phyloP scores from a whole-genome alignment of 1,284 basidiomycete species.

The Polyporus tsugae region DNA sequence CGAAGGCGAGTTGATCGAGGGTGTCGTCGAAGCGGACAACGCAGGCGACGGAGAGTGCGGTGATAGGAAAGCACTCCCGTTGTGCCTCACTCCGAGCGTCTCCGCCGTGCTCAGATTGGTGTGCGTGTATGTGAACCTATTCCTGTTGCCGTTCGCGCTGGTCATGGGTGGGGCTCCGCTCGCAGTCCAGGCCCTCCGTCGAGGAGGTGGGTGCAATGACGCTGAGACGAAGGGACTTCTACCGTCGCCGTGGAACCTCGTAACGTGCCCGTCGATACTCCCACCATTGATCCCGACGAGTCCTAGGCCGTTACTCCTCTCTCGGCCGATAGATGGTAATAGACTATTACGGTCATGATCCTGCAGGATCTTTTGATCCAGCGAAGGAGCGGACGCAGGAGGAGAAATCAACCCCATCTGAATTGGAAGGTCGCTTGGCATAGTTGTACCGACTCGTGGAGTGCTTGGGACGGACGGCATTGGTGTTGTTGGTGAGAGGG shows the following conservation, averaged over 20 bases:
- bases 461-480: slow-evolving; percentile 35
- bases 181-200: slow-evolving; percentile 58
- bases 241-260: slow-evolving; percentile 24
- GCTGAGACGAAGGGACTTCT: slow-evolving; percentile 40
- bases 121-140: slow-evolving; percentile 41
- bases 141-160: slow-evolving; percentile 29
- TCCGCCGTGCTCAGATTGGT: slow-evolving; percentile 46
- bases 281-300: slow-evolving; percentile 24
- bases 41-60: slow-evolving; percentile 26
- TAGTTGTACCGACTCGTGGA: slow-evolving; percentile 30
- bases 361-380: slow-evolving; percentile 62
- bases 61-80: slow-evolving; percentile 32
- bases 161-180: slow-evolving; percentile 34
- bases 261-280: slow-evolving; percentile 18
- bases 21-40: slow-evolving; percentile 23
- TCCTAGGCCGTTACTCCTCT: slow-evolving; percentile 27
- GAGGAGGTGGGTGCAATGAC: slow-evolving; percentile 71
- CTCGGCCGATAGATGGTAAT: slow-evolving; percentile 31
- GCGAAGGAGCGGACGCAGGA: slow-evolving; percentile 23
- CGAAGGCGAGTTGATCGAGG: slow-evolving; percentile 27
- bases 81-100: slow-evolving; percentile 45
- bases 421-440: slow-evolving; percentile 30
- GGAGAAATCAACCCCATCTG: slow-evolving; percentile 32
- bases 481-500: slow-evolving; percentile 32
- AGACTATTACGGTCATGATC: slow-evolving; percentile 47